Conservation (phyloP, 1,139 yeast species). For the Candida sp. region DNA sequence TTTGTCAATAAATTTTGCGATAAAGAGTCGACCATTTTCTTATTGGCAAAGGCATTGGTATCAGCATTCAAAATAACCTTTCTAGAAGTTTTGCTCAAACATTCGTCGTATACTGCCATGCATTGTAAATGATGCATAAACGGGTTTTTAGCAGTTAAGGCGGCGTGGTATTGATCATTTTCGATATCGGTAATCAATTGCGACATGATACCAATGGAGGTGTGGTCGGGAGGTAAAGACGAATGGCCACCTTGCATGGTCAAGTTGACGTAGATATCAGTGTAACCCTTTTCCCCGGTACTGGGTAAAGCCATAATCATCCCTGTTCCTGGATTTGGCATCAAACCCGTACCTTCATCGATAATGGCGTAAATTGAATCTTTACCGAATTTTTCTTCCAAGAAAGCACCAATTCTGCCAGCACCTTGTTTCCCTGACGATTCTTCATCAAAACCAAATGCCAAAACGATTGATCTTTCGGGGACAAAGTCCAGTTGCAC, state of each 20-base stretch:
- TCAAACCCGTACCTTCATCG: constrained; percentile 42
- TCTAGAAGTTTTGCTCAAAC: constrained; percentile 17
- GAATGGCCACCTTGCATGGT: constrained; percentile 47
- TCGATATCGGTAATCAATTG: constrained; percentile 38
- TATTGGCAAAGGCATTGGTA: constrained; percentile 28
- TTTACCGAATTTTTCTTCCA: constrained; percentile 29
- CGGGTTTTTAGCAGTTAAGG: constrained; percentile 33
- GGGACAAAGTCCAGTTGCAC: constrained; percentile 27
- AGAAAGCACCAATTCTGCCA: constrained; percentile 19
- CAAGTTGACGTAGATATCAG: constrained; percentile 29
- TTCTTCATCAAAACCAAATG: constrained; percentile 48
- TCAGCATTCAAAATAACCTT: constrained; percentile 32
- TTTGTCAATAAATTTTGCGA: constrained; percentile 15
- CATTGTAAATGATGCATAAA: constrained; percentile 30
- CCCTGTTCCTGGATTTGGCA: constrained; percentile 22
- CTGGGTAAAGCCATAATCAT: constrained; percentile 35
- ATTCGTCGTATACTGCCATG: constrained; percentile 29
- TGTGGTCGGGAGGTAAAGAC: constrained; percentile 44
- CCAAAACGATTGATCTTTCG: constrained; percentile 33
- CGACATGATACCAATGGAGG: constrained; percentile 42
- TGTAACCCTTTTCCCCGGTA: constrained; percentile 41
- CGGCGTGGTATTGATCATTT: constrained; percentile 30
- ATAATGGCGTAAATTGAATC: constrained; percentile 37
- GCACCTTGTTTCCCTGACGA: constrained; percentile 38
- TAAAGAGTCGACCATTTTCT: constrained; percentile 18